A percentile compares a stretch with the other conserved stretches of the same genome.
Conservation (phyloP, 2,329 filamentous ascomycete species). For the Leptographium galeiforme region DNA sequence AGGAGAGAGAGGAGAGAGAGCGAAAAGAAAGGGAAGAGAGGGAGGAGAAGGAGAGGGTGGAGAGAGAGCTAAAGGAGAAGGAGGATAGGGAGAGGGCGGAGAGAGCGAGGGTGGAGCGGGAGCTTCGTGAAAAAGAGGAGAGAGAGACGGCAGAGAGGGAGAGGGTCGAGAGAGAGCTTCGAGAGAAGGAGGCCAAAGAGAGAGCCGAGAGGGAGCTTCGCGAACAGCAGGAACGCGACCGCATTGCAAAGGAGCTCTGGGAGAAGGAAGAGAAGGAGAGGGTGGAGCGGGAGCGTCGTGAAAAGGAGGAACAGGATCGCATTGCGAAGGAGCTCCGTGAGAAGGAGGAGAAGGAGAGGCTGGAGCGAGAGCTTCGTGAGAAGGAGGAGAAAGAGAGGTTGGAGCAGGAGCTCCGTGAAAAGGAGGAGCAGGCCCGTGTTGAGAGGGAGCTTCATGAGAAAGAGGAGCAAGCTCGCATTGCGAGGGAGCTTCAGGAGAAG, state of each 20-base stretch:
- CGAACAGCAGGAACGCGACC: background rate
- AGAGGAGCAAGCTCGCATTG: background rate
- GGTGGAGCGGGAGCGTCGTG: background rate
- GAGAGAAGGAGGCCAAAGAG: background rate
- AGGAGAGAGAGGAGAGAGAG: background rate
- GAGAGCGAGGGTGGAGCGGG: background rate
- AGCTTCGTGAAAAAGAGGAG: background rate
- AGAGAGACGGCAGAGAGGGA: background rate
- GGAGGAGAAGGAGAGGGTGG: background rate
- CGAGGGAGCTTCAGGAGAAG: no score
- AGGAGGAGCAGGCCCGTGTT: background rate
- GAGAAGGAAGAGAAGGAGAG: background rate
- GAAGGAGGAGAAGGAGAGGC: background rate
- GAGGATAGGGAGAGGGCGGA: background rate
- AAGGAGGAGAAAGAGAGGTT: background rate
- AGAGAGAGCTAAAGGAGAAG: background rate
- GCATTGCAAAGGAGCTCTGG: no score
- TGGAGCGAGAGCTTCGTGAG: background rate
- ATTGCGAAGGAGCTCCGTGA: background rate
- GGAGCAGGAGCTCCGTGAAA: background rate
- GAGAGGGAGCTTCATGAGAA: background rate
- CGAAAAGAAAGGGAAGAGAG: background rate
- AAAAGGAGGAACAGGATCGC: background rate
- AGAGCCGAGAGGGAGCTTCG: background rate
- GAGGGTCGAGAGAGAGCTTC: background rate